A percentile compares a stretch with the other conserved stretches of the same genome.
phyloP scores from a whole-genome alignment of 2,329 filamentous ascomycete genomes.

The Plectosphaerella cucumerina region DNA sequence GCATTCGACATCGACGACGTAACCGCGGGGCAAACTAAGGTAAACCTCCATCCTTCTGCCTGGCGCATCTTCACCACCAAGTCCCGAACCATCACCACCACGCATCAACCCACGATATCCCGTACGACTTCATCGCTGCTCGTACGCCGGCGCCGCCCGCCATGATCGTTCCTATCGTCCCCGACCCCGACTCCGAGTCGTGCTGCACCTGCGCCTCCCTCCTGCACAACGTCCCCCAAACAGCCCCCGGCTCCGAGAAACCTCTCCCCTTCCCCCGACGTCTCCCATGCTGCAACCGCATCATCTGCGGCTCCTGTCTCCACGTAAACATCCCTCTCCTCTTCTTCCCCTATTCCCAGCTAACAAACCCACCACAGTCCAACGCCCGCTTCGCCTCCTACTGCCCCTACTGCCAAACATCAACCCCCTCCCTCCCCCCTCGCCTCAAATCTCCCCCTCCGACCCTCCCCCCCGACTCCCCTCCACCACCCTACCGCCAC shows the following conservation, averaged over 20 bases:
- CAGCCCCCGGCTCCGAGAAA: constrained; percentile 55
- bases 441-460: constrained; percentile 59
- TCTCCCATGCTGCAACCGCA: constrained; percentile 64
- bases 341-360: neutral
- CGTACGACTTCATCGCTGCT: no score
- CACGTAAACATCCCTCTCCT: constrained; percentile 35
- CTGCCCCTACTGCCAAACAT: constrained; percentile 75
- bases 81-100: no score
- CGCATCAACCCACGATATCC: no score
- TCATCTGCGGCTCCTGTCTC: constrained; percentile 70
- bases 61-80: no score
- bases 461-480: constrained; percentile 22
- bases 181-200: constrained; percentile 23
- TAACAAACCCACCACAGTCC: constrained; percentile 31
- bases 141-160: no score
- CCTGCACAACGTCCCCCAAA: constrained; percentile 49
- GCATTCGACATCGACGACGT: no score
- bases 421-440: constrained; percentile 56
- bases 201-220: constrained; percentile 69
- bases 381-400: constrained; percentile 65
- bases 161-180: no score
- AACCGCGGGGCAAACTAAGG: no score
- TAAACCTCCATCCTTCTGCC: no score
- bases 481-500: constrained; percentile 36
- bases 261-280: constrained; percentile 54